A percentile compares a stretch with the other conserved stretches of the same genome.
Evolutionary conservation across 805 yeast genomes (phyloP).

Genomic region (Myxozyma melibiosi): DNA sequence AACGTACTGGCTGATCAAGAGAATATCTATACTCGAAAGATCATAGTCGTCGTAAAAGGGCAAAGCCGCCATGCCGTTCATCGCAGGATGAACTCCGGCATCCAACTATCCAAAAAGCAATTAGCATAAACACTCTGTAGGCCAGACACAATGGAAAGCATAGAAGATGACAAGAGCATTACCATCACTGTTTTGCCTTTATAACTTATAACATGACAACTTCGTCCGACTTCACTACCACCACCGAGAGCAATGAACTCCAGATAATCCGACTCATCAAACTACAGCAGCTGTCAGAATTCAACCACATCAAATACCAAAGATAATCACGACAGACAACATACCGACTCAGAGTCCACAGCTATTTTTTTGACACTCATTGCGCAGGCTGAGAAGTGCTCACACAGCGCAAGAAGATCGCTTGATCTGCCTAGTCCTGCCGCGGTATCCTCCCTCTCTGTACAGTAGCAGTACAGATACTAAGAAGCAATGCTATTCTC

Average conservation of each 20-base stretch:
- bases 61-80: slow-evolving; percentile 81
- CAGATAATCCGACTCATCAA: slow-evolving; percentile 46
- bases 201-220: slow-evolving; percentile 89
- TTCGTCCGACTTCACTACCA: slow-evolving; percentile 97
- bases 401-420: not conserved
- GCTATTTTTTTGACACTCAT: not conserved
- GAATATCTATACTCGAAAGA: slow-evolving; percentile 77
- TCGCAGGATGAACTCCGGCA: slow-evolving; percentile 98
- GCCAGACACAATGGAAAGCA: not conserved
- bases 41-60: slow-evolving; percentile 98
- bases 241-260: slow-evolving; percentile 92
- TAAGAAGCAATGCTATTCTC: not conserved
- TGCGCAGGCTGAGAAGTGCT: too few relatives aligned
- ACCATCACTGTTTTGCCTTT: slow-evolving; percentile 92
- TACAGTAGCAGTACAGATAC: not conserved
- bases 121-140: not conserved
- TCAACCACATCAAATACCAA: not conserved
- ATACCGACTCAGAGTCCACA: slow-evolving; percentile 16
- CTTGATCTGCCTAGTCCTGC: not conserved
- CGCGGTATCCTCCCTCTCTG: too few relatives aligned
- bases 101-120: slow-evolving; percentile 51
- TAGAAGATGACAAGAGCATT: too few relatives aligned
- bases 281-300: slow-evolving; percentile 13
- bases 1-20: slow-evolving; percentile 73
- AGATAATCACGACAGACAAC: not conserved